These are phyloP conservation scores for Haplographium delicatum DNA, from an alignment of 495 filamentous ascomycete species.

Conservation along the genomic window DNA sequence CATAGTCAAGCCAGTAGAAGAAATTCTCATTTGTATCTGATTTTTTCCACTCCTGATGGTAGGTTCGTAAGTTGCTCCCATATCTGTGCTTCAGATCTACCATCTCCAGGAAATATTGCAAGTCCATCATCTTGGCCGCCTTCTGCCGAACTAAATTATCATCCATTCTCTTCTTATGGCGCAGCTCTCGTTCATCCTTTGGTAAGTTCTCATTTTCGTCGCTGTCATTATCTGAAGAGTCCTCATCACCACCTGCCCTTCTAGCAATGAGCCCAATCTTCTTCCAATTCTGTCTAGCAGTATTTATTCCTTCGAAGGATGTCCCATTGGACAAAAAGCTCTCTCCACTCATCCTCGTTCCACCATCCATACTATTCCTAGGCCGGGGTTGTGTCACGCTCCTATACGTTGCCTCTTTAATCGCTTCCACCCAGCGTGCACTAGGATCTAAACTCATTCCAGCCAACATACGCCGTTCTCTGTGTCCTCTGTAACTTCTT, in stretches of 20 bases:
- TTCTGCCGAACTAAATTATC: constrained; percentile 42
- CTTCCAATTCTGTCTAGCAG: constrained; percentile 68
- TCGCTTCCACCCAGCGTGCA: constrained; percentile 63
- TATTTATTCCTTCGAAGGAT: constrained; percentile 19
- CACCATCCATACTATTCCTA: constrained; percentile 23
- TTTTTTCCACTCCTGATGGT: constrained; percentile 80
- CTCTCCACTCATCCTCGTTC: constrained; percentile 2
- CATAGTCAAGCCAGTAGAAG: constrained; percentile 93
- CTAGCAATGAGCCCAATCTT: constrained; percentile 64
- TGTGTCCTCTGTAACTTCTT: constrained; percentile 25
- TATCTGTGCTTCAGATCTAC: constrained; percentile 87
- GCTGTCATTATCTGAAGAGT: constrained; percentile 32
- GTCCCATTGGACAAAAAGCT: neutral
- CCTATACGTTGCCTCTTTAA: constrained; percentile 60
- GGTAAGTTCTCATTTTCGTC: constrained; percentile 31
- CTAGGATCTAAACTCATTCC: constrained; percentile 55
- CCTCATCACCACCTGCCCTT: constrained; percentile 60
- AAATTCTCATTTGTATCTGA: constrained; percentile 77
- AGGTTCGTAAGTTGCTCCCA: constrained; percentile 75
- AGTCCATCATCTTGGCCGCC: constrained; percentile 72
- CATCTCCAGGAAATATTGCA: constrained; percentile 92
- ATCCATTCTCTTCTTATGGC: constrained; percentile 37
- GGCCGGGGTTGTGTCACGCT: constrained; percentile 44
- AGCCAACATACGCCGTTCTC: constrained; percentile 20
- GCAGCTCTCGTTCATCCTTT: constrained; percentile 31